Base-by-base conservation (phyloP, 331 rosid genomes). In the Ulmus americana region DNA sequence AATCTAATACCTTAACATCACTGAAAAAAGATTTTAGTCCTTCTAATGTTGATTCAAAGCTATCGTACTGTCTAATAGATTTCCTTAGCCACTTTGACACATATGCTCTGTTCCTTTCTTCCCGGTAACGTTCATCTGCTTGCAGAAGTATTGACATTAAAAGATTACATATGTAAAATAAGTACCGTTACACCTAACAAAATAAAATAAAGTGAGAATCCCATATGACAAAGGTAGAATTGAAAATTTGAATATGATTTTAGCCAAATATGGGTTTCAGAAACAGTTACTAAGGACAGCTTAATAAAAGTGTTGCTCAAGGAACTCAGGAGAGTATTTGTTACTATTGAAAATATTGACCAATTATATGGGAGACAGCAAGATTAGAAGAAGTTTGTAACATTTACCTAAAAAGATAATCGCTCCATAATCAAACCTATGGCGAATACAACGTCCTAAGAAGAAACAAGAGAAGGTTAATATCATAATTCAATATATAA, bases 31-130 rank as follows among this genome's bases (percentile, higher is more conserved):
- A 81, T 80, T 77, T 83, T 69, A 92, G 70, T 73, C 82, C 91
- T 59, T 64, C 80, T 66, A 86, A 35, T 35, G 96, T 75, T 41
- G 42, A 60, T 64, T 85, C 84, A 67, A 92, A 84, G 65, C 22
- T 83, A 54, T 78, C 83, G 77, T 74, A 86, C 63, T 76, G 83
- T 77, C 69, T 86, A 45, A 86, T 72, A 61, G 83, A 70, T 72
- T 83, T 92, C 79, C 86, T 86, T 64, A 92, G 84, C 96, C 97
- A 92, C 91, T 92, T 92, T 1, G 97, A 92, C 76, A 92, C 73
- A 51, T 75, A 76, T 58, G 78, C 77, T 75, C 76, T 82, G 73
- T 86, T 88, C 80, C 96, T 85, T 77, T 85, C 91, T 70, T 80
- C 85, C 72, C 57, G 80, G 75, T 84, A 84, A 45, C 97, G 97